Base-by-base conservation (phyloP, 2,329 filamentous ascomycete genomes). In the Fusarium brachygibbosum region DNA sequence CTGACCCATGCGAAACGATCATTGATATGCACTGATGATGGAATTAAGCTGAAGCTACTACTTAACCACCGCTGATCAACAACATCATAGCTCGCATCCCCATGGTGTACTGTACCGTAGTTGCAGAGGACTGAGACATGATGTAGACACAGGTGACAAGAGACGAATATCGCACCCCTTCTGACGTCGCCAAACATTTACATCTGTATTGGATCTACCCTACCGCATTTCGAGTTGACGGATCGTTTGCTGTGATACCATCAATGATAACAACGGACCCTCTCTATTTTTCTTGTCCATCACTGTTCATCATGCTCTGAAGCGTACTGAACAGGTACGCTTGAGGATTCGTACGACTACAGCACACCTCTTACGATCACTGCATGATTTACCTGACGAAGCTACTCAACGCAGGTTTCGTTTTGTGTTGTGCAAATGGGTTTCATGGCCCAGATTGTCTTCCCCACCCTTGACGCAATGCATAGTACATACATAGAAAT, bases 391-490 rank as follows among this genome's bases (percentile, higher is more conserved):
- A 50, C 13, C 25, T 44, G 42, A 45, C 28, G n/a, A 31, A 45
- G n/a, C 28, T 21, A n/a, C 42, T 10, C n/a, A 31, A 45, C 29
- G 25, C n/a, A 45, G 28, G 28, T 45, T 45, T 45, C n/a, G 7
- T 45, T 45, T 38, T 35, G 32, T n/a, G 17, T 50, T 28, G 17
- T 37, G 32, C 34, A 50, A 50, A 49, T 45, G 17, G 21, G 40
- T 34, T 25, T 66, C 59, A 65, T 52, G 25, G 37, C 11, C 23
- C 19, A 32, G 21, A 41, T n/a, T 42, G 32, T 12, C 10, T 34
- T 45, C 49, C 56, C 59, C 63, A 44, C 40, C 28, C 12, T 69
- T 69, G 52, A 69, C 66, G 56, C 66, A 58, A 69, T 67, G 13
- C 35, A 42, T 45, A 50, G 32, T 25, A 48, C 45, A 51, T 49